Evolutionary conservation across 2,329 filamentous ascomycete genomes (phyloP), one percentile per base, ranked within the genome.

Genomic region (Cordyceps javanica): DNA sequence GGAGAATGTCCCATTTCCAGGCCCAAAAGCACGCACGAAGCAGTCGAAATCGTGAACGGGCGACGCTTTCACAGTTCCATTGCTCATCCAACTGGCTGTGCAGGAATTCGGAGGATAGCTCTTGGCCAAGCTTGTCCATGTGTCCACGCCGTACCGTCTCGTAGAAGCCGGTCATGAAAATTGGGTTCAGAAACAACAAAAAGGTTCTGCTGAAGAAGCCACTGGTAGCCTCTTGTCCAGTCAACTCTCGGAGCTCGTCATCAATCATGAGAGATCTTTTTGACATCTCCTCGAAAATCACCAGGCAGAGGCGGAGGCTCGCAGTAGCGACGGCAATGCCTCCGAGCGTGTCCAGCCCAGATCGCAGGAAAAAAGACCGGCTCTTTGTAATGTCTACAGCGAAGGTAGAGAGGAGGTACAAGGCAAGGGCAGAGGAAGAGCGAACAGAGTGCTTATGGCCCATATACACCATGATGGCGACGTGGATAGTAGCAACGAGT

Each of bases 291-390:
- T 74, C 71, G 1, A 73, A 41, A 0, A 67, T 26, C 8, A 73
- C 60, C 0, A 73, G 58, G 2, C 62, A 3, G 2, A 60, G 44
- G 61, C 72, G 73, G 25, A 65, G 36, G 0, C 34, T 63, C 2
- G 72, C 59, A 0, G 64, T 62, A 0, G 65, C 59, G 0, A 65
- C 66, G 39, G 69, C 69, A 2, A 72, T 57, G 14, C 51, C 57
- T 0, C 67, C 68, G 19, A 72, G 63, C 2, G 55, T 26, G 2
- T 52, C 26, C 30, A 68, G 60, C 2, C 55, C 58, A 9, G 60
- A 57, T 5, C 70, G 66, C 5, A 72, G 62, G 64, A 69, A 72
- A 1, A 70, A 62, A 0, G 72, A 73, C 23, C 73, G 61, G 2
- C 65, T 60, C 9, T 66, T 62, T 1, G 70, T 67, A 19, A 69